Evolutionary conservation across 805 yeast genomes (phyloP).

Genomic region (Candida succiphila): DNA sequence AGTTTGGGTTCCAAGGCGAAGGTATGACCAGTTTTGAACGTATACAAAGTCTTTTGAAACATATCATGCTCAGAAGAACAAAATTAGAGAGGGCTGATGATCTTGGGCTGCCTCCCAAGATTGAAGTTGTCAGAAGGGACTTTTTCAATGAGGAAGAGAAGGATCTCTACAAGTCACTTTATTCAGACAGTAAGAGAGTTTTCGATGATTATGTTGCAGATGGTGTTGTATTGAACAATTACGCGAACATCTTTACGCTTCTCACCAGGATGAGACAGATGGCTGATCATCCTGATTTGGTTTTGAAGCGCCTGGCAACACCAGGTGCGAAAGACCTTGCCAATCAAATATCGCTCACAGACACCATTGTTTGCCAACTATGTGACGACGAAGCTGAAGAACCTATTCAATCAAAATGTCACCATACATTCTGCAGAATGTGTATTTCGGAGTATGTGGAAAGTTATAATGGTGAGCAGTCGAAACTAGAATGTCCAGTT

Average conservation of each 20-base stretch:
- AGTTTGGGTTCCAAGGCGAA: constrained; percentile 71
- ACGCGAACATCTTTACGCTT: constrained; percentile 92
- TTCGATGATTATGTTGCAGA: constrained; percentile 90
- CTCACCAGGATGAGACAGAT: constrained; percentile 96
- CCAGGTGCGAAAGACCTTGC: constrained; percentile 19
- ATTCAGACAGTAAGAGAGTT: constrained; percentile 76
- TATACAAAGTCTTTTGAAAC: constrained; percentile 63
- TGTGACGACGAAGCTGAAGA: constrained; percentile 99
- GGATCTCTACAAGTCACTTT: constrained; percentile 81
- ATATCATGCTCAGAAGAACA: constrained; percentile 88
- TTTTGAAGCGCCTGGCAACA: constrained; percentile 56
- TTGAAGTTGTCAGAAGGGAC: constrained; percentile 82
- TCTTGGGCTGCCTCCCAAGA: constrained; percentile 91
- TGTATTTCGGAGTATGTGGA: constrained; percentile 89
- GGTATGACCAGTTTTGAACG: constrained; percentile 72
- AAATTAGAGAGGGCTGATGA: constrained; percentile 96
- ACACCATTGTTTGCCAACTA: constrained; percentile 70
- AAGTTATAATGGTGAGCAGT: constrained; percentile 52
- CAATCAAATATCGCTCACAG: constrained; percentile 21
- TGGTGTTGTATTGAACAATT: constrained; percentile 93
- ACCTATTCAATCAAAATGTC: constrained; percentile 90
- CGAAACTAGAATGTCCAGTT: constrained; percentile 79
- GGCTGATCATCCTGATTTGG: constrained; percentile 97
- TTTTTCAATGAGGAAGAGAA: constrained; percentile 90
- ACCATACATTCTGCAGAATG: constrained; percentile 86